Conservation (phyloP, 2,329 filamentous ascomycete species). For the Ilyonectria sp. region DNA sequence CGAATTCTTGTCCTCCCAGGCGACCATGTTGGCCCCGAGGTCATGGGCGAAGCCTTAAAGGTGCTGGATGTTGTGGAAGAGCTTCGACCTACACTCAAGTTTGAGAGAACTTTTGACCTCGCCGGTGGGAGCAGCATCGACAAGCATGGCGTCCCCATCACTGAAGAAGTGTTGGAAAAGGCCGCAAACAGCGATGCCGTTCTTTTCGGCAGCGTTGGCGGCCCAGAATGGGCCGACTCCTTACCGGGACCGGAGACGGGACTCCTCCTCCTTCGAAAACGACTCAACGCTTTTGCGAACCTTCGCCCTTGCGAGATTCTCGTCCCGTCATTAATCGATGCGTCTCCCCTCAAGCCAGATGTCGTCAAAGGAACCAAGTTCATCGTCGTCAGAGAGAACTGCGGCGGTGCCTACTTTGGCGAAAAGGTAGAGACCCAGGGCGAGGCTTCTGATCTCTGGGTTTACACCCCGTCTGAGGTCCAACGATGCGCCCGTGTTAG, state of each 20-base stretch:
- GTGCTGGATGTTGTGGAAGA: slow-evolving; percentile 60
- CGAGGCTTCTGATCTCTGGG: slow-evolving; percentile 63
- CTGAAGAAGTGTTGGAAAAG: slow-evolving; percentile 58
- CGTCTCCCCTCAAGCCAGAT: slow-evolving; percentile 61
- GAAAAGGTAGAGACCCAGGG: slow-evolving; percentile 61
- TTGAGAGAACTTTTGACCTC: slow-evolving; percentile 48
- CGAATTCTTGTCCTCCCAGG: slow-evolving; percentile 61
- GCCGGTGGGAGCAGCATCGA: slow-evolving; percentile 59
- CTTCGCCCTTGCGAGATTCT: slow-evolving; percentile 64
- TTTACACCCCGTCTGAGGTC: slow-evolving; percentile 61
- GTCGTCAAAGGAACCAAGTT: slow-evolving; percentile 63
- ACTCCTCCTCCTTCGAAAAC: slow-evolving; percentile 57
- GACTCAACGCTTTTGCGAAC: slow-evolving; percentile 65
- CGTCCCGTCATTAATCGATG: slow-evolving; percentile 56
- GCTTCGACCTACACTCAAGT: slow-evolving; percentile 49
- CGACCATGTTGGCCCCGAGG: slow-evolving; percentile 64
- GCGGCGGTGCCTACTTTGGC: slow-evolving; percentile 66
- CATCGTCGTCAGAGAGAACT: slow-evolving; percentile 66
- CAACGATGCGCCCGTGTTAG: slow-evolving; percentile 63
- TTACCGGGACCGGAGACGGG: slow-evolving; percentile 62
- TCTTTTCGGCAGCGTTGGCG: slow-evolving; percentile 64
- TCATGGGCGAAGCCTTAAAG: slow-evolving; percentile 62
- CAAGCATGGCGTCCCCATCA: slow-evolving; percentile 61
- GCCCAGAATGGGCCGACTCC: slow-evolving; percentile 60
- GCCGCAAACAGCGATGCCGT: slow-evolving; percentile 60